Conservation (phyloP, 768 basidiomycete species). For the Porpolomopsis calyptriformis region DNA sequence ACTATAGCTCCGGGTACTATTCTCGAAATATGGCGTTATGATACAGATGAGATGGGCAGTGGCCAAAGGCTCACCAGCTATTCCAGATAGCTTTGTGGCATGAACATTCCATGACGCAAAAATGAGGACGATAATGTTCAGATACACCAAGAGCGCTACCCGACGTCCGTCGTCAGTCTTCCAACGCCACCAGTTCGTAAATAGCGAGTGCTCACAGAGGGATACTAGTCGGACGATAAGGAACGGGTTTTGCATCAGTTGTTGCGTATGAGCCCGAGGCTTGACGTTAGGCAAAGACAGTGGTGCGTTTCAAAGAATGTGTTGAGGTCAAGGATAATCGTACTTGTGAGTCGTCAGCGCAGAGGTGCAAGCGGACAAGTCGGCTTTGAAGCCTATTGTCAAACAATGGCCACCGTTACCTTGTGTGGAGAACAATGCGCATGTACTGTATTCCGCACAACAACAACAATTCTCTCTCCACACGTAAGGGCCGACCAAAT, state of each 20-base stretch:
- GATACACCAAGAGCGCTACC: conserved; percentile 38
- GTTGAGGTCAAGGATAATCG: neutral
- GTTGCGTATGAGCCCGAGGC: neutral
- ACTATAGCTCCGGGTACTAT: conserved; percentile 38
- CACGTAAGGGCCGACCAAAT: too few relatives aligned
- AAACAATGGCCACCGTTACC: too few relatives aligned
- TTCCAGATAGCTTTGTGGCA: conserved; percentile 23
- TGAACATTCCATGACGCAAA: conserved; percentile 52
- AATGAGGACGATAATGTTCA: conserved; percentile 41
- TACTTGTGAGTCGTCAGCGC: neutral
- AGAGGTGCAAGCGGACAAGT: neutral
- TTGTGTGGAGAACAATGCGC: too few relatives aligned
- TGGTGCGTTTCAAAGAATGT: neutral
- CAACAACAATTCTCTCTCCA: too few relatives aligned
- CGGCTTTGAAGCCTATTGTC: too few relatives aligned
- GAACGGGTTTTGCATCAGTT: conserved; percentile 40
- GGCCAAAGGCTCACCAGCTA: conserved; percentile 24
- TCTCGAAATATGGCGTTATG: conserved; percentile 2
- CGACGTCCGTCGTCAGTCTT: neutral
- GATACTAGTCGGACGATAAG: conserved; percentile 45
- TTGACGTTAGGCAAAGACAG: neutral
- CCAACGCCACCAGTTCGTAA: neutral
- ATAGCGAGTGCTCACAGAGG: conserved; percentile 35
- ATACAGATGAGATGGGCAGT: neutral
- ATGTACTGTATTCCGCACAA: too few relatives aligned